Base-by-base conservation (phyloP, 2,329 filamentous ascomycete species). In the Ceratocystis huliohia region DNA sequence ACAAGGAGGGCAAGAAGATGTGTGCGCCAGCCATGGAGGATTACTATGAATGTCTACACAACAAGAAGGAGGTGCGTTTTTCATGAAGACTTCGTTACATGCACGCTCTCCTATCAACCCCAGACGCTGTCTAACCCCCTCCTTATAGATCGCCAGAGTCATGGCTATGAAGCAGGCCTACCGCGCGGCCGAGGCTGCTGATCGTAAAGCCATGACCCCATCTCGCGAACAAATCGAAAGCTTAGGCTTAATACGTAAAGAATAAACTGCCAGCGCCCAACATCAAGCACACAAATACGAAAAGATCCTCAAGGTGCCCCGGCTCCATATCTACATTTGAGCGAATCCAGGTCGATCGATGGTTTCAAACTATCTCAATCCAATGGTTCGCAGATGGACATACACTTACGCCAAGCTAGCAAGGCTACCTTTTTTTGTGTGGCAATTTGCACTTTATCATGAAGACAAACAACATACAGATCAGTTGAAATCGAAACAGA, bases 11-110 rank as follows among this genome's bases (percentile, higher is more conserved):
- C 71, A 94, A 92, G 80, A 88, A 86, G 77, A 96, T 96, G 79
- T 99, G 95, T 76, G 79, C 82, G 20, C 87, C 89, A 17, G 84
- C 86, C 3, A 81, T 97, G 71, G 94, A 99, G 76, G 94, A 99
- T 76, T 99, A 99, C 81, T 96, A 96, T 76, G 94, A 99, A 80
- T 99, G 95, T 78, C 80, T 99, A 74, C 94, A 99, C 77, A 94
- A 99, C 82, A 91, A 88, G 82, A 99, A 99, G 81, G 94, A 99
- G 90, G 94, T 97, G 74, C 67, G 84, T 77, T 37, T 2, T 15
- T 20, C 28, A 15, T 30, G 22, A n/a, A 37, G 17, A 28, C 15
- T n/a, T 20, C 17, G n/a, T 37, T 6, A 15, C 4, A n/a, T 37
- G 17, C 41, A 41, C 28, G 2, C 33, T 22, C 20, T n/a, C 45